phyloP scores from a whole-genome alignment of 345 rosid species.

The Erodium maritimum region DNA sequence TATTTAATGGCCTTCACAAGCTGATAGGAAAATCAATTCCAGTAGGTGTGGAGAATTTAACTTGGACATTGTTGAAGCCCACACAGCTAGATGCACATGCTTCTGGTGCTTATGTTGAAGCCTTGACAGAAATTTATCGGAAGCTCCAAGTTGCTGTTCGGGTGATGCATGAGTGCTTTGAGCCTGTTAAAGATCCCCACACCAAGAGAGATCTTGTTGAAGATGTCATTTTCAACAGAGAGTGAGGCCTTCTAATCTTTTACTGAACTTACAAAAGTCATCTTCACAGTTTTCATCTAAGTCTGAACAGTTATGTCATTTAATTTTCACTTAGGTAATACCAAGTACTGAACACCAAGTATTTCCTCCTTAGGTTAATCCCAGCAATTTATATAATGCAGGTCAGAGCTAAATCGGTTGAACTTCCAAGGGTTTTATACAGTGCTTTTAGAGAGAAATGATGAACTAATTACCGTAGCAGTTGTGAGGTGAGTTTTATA shows the following conservation, averaged over 20 bases:
- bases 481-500: constrained; percentile 40
- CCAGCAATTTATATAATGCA: constrained; percentile 17
- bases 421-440: constrained; percentile 76
- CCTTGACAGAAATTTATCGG: constrained; percentile 35
- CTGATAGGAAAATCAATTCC: constrained; percentile 52
- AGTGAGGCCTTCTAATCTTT: constrained; percentile 33
- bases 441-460: constrained; percentile 54
- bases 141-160: constrained; percentile 59
- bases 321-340: neutral
- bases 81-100: constrained; percentile 14
- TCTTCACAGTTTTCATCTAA: neutral
- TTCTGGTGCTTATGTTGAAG: constrained; percentile 25
- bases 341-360: neutral
- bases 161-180: constrained; percentile 86
- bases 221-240: constrained; percentile 60
- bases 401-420: constrained; percentile 53
- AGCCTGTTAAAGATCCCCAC: constrained; percentile 44
- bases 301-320: neutral
- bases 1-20: constrained; percentile 42
- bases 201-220: constrained; percentile 47
- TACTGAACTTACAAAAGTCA: neutral
- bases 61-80: constrained; percentile 56
- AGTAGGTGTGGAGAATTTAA: constrained; percentile 46
- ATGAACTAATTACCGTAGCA: constrained; percentile 56
- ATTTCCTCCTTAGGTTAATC: constrained; percentile 4